phyloP scores from a whole-genome alignment of 495 filamentous ascomycete species.

The Daldinia caldariorum region DNA sequence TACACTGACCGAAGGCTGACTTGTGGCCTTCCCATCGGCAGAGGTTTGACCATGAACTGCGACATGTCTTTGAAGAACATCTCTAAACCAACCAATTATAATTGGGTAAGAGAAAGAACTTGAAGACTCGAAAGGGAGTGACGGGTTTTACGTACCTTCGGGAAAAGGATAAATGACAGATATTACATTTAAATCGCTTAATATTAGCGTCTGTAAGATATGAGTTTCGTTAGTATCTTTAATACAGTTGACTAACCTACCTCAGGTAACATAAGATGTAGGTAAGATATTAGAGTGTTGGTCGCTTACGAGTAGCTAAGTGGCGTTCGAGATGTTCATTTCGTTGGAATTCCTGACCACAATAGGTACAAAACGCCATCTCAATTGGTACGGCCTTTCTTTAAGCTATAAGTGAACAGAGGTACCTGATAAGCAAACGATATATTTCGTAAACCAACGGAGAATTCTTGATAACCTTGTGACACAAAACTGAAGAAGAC shows the following conservation, averaged over 20 bases:
- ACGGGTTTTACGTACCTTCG: conserved; percentile 13
- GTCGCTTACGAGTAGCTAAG: conserved; percentile 22
- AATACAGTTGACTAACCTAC: no score
- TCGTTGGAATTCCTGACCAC: conserved; percentile 19
- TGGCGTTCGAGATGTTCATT: conserved; percentile 31
- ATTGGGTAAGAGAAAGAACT: background rate
- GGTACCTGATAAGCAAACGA: conserved; percentile 1
- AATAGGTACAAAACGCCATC: conserved; percentile 28
- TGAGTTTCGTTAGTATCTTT: background rate
- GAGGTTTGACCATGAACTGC: conserved; percentile 17
- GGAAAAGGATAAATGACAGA: conserved; percentile 27
- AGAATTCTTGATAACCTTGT: background rate
- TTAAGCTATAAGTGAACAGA: conserved; percentile 3
- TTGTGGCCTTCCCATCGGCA: background rate
- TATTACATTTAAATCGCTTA: conserved; percentile 27
- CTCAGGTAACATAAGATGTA: no score
- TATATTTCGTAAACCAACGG: background rate
- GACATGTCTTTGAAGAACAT: conserved; percentile 26
- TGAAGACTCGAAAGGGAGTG: background rate
- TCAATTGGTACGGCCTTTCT: background rate
- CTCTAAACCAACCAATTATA: conserved; percentile 9
- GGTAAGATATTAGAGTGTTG: no score
- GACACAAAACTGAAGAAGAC: background rate
- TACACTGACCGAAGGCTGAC: conserved; percentile 6
- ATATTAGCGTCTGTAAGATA: conserved; percentile 22